These are phyloP conservation scores for Epichloe scottii DNA, from an alignment of 2,329 filamentous ascomycete genomes.

Conservation along the genomic window DNA sequence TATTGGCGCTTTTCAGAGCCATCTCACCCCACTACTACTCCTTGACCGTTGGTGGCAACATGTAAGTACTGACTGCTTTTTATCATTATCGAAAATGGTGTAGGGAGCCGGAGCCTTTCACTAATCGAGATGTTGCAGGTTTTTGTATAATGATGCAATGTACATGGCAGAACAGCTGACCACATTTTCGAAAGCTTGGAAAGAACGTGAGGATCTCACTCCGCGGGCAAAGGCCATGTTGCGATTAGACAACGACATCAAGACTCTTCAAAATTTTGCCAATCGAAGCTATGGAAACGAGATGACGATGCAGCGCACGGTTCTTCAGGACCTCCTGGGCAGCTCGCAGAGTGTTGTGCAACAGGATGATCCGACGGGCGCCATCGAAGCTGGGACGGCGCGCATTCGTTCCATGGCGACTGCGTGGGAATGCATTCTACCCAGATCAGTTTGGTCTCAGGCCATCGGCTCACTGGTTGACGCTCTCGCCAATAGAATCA, in stretches of 20 bases:
- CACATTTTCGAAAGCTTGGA: constrained; percentile 38
- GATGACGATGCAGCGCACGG: constrained; percentile 46
- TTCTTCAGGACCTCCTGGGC: constrained; percentile 49
- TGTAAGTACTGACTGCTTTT: constrained; percentile 31
- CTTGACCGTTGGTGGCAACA: constrained; percentile 47
- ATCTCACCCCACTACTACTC: constrained; percentile 65
- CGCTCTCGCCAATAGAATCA: constrained; percentile 44
- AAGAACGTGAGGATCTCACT: constrained; percentile 37
- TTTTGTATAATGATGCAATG: constrained; percentile 54
- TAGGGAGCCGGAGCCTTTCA: background rate
- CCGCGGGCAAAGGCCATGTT: constrained; percentile 40
- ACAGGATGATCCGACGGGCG: constrained; percentile 39
- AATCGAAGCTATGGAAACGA: constrained; percentile 49
- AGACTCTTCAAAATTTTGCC: constrained; percentile 46
- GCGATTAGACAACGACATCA: constrained; percentile 46
- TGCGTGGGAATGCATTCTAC: constrained; percentile 45
- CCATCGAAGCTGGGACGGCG: constrained; percentile 38
- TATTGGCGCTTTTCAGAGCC: constrained; percentile 68
- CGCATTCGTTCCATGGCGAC: constrained; percentile 41
- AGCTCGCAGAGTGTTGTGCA: constrained; percentile 48
- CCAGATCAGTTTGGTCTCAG: constrained; percentile 50
- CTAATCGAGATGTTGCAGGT: constrained; percentile 28
- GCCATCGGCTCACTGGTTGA: constrained; percentile 49
- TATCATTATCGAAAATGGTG: background rate
- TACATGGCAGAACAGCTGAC: constrained; percentile 47